phyloP scores from a whole-genome alignment of 257 asterid genomes.

The Nemophila menziesii region DNA sequence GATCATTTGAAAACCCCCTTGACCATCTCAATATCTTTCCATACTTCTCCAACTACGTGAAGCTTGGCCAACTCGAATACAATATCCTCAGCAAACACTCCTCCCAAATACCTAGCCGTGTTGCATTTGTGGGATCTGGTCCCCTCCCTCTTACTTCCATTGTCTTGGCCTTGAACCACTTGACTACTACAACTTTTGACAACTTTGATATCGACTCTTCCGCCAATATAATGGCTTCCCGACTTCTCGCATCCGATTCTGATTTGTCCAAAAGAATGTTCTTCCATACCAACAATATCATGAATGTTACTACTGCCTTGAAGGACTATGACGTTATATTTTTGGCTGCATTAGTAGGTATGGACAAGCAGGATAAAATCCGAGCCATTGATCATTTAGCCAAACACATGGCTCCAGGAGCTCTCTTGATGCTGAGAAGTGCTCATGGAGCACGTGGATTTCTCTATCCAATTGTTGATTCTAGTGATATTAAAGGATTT shows the following conservation, averaged over 20 bases:
- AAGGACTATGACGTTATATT: constrained; percentile 59
- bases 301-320: constrained; percentile 36
- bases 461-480: constrained; percentile 71
- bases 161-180: constrained; percentile 56
- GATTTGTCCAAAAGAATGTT: constrained; percentile 45
- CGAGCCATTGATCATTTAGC: constrained; percentile 43
- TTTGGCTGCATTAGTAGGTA: constrained; percentile 81
- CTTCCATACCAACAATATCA: constrained; percentile 46
- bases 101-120: constrained; percentile 16
- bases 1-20: constrained; percentile 37
- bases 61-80: constrained; percentile 49
- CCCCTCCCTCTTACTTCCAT: constrained; percentile 85
- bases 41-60: constrained; percentile 61
- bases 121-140: constrained; percentile 80
- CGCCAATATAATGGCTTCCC: constrained; percentile 51
- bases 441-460: constrained; percentile 87
- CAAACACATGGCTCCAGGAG: constrained; percentile 60
- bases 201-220: constrained; percentile 54
- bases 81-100: constrained; percentile 37
- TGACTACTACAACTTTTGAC: constrained; percentile 37
- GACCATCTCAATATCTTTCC: constrained; percentile 54
- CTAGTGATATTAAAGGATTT: constrained; percentile 51
- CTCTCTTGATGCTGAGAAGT: constrained; percentile 64
- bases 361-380: constrained; percentile 58
- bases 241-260: constrained; percentile 36